A percentile compares a stretch with the other conserved stretches of the same genome.
Conservation (phyloP, 2,329 filamentous ascomycete species). For the Talaromyces sp. region DNA sequence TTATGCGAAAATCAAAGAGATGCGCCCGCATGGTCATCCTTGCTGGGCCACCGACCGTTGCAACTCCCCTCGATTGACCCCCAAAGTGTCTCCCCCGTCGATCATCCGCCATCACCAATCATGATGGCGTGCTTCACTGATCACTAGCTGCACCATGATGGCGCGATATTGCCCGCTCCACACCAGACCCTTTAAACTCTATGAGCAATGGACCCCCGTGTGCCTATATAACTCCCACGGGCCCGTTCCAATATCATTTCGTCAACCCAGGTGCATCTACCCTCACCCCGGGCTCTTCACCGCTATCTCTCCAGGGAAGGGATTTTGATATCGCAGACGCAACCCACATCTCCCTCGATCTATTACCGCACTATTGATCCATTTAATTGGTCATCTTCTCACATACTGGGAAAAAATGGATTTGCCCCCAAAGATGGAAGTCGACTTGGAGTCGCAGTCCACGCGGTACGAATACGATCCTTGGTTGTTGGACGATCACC, state of each 20-base stretch:
- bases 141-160: constrained; percentile 14
- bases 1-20: no score
- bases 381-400: not conserved
- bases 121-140: constrained; percentile 23
- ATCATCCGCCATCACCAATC: constrained; percentile 17
- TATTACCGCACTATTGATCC: not conserved
- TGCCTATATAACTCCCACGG: not conserved
- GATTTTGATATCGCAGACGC: not conserved
- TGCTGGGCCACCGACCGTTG: no score
- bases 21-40: no score
- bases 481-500: constrained; percentile 38
- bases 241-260: not conserved
- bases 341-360: not conserved
- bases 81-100: not conserved
- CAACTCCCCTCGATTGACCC: no score
- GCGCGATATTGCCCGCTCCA: constrained; percentile 19
- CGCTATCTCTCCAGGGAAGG: not conserved
- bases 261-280: not conserved
- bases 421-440: constrained; percentile 1
- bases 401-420: constrained; percentile 1
- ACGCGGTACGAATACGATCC: constrained; percentile 25
- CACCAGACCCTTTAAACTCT: not conserved
- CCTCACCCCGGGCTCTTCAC: not conserved
- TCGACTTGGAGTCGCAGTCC: constrained; percentile 6
- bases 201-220: not conserved